Conservation (phyloP, 805 yeast genomes). For the Soucietia sequanensis region DNA sequence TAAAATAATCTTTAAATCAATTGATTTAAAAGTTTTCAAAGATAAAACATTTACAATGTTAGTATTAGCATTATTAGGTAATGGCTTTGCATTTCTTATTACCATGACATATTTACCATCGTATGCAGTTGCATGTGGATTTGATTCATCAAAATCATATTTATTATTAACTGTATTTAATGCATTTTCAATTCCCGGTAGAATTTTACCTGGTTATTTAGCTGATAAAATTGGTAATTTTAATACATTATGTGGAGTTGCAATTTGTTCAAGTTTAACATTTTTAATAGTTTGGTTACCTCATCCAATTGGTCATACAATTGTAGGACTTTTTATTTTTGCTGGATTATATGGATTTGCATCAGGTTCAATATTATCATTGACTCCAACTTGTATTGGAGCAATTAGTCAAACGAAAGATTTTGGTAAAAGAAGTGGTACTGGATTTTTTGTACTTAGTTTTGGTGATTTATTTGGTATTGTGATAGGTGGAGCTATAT, state of each 20-base stretch:
- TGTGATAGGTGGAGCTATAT: constrained; percentile 29
- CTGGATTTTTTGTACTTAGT: constrained; percentile 24
- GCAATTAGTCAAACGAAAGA: constrained; percentile 23
- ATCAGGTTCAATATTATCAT: constrained; percentile 25
- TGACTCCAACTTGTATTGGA: constrained; percentile 25
- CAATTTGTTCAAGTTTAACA: constrained; percentile 15
- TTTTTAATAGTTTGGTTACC: constrained; percentile 27
- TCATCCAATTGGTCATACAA: constrained; percentile 21
- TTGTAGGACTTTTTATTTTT: constrained; percentile 20
- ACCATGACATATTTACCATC: constrained; percentile 23
- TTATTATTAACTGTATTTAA: constrained; percentile 22
- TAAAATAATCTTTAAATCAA: constrained; percentile 17
- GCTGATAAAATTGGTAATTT: constrained; percentile 27
- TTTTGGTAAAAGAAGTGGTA: constrained; percentile 25
- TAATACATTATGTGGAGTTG: constrained; percentile 21
- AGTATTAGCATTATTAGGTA: constrained; percentile 24
- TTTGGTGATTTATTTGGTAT: constrained; percentile 28
- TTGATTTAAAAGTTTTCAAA: constrained; percentile 24
- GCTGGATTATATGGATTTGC: constrained; percentile 26
- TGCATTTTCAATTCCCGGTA: constrained; percentile 24
- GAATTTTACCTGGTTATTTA: constrained; percentile 22
- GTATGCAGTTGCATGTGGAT: constrained; percentile 24
- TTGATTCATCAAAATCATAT: constrained; percentile 15
- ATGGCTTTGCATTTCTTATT: constrained; percentile 28
- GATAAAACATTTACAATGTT: constrained; percentile 19